phyloP scores from a whole-genome alignment of 1,284 basidiomycete genomes.

The Melampsora americana region DNA sequence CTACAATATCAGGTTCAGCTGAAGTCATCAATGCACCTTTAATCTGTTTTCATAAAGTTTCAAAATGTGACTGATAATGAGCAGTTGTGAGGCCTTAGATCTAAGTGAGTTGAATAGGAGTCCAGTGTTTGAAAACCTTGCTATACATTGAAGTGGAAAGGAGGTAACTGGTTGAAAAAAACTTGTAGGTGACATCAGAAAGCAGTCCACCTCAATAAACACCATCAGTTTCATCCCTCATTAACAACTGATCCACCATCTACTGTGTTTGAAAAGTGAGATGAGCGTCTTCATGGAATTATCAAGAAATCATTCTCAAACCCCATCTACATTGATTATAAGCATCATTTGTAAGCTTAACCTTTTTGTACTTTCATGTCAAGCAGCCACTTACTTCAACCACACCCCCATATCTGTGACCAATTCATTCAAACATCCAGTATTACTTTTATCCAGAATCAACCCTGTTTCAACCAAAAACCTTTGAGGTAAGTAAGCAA shows the following conservation, averaged over 20 bases:
- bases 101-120: constrained; percentile 15
- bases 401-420: background rate
- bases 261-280: no score
- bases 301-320: no score
- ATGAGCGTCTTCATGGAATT: no score
- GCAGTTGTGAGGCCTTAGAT: background rate
- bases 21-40: background rate
- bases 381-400: background rate
- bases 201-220: background rate
- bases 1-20: background rate
- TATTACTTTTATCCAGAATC: background rate
- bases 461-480: no score
- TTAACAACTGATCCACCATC: background rate
- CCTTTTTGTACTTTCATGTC: background rate
- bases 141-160: constrained; percentile 12
- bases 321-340: no score
- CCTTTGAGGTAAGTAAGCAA: no score
- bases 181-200: constrained; percentile 10
- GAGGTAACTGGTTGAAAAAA: constrained; percentile 6
- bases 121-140: background rate
- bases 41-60: background rate
- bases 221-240: background rate
- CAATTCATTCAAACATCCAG: background rate
- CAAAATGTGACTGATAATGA: constrained; percentile 10
- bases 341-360: background rate